A percentile compares a stretch with the other conserved stretches of the same genome.
Evolutionary conservation across 345 rosid genomes (phyloP).

Genomic region (Moricandia arvensis): DNA sequence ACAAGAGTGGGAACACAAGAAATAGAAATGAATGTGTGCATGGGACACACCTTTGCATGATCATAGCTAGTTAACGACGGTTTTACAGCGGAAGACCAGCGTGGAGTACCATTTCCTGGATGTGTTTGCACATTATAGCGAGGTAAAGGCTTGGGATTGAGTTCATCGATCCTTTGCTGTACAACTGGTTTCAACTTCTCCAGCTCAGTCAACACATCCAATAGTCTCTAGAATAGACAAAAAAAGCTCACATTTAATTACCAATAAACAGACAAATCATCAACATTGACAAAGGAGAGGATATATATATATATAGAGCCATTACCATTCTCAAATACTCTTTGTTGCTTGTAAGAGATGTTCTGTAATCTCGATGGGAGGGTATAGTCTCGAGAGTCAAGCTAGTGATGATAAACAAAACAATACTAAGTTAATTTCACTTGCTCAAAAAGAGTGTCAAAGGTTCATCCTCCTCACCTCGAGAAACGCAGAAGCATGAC

Average conservation of each 20-base stretch:
- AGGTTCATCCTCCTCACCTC: constrained; percentile 51
- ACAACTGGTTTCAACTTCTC: constrained; percentile 85
- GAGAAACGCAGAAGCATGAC: constrained; percentile 95
- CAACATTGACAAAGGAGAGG: not conserved
- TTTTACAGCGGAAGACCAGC: constrained; percentile 50
- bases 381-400: constrained; percentile 96
- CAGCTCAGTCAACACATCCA: constrained; percentile 71
- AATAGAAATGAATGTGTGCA: too few relatives aligned
- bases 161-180: constrained; percentile 57
- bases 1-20: too few relatives aligned
- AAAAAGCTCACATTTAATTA: constrained; percentile 29
- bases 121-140: constrained; percentile 41
- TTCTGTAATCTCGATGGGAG: constrained; percentile 70
- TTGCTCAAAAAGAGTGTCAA: too few relatives aligned
- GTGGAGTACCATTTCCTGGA: constrained; percentile 45
- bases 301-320: not conserved
- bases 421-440: too few relatives aligned
- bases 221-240: constrained; percentile 52
- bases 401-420: constrained; percentile 44
- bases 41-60: constrained; percentile 64
- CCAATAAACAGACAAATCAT: not conserved
- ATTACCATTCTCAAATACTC: constrained; percentile 62
- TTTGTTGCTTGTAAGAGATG: constrained; percentile 49
- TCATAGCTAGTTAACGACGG: constrained; percentile 42
- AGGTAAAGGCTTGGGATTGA: constrained; percentile 45